Base-by-base conservation (phyloP, 2,329 filamentous ascomycete species). In the Pestalotiopsis sp. region DNA sequence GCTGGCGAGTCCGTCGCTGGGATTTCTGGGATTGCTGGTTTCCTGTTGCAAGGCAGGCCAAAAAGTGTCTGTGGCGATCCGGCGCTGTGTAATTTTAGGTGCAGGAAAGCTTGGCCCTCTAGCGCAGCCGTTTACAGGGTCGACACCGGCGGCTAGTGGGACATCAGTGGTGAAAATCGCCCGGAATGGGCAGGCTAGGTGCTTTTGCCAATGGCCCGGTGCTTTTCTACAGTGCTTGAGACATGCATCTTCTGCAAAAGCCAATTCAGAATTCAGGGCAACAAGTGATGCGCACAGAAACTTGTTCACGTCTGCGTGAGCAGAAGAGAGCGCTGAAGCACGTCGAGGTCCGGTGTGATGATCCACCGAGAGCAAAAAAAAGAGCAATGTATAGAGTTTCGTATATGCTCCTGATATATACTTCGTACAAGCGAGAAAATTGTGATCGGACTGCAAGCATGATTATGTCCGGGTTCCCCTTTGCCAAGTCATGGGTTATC, bases 1-100 rank as follows among this genome's bases (percentile, higher is more conserved):
- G n/a, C 56, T 58, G 13, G 56, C 30, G 24, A 52, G 44, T 20
- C 56, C 56, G 56, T 13, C 22, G 1, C 10, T 26, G 20, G 44
- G 20, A 52, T 58, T 26, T n/a, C 56, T n/a, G 17, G 44, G 56
- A 58, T 58, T 26, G n/a, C 20, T 35, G 26, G 26, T 4, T 5
- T 26, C 4, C 24, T 1, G 24, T 26, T 26, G 24, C 24, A 26
- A 26, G 24, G 26, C 24, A 26, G 22, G 24, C 56, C 11, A 9
- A n/a, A 35, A 35, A 58, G 56, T 14, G 22, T 17, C 22, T 26
- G 22, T 35, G 56, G 56, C 24, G 56, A 35, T 58, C 35, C 35
- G 30, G 58, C 26, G 58, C 26, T 11, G 26, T 61, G 58, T 39
- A 61, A 61, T 61, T 61, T 61, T 61, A 61, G 58, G 30, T 61